phyloP scores from a whole-genome alignment of 495 filamentous ascomycete species.

The Penicillium turbatum region DNA sequence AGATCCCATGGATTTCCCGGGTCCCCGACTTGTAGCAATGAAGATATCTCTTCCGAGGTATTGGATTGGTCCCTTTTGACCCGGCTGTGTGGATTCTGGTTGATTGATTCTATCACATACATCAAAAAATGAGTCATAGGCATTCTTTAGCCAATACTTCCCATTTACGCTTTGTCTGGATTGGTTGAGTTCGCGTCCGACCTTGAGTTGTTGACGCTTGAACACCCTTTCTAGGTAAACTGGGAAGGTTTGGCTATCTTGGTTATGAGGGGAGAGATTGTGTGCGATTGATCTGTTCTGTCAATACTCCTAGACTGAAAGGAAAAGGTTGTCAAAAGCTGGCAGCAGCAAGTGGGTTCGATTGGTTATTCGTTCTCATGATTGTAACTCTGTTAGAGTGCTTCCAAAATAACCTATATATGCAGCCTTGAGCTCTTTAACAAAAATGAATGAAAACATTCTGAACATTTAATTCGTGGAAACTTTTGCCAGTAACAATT shows the following conservation, averaged over 20 bases:
- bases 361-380: conserved; percentile 9
- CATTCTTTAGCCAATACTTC: not conserved
- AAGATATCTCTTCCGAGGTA: conserved; percentile 29
- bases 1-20: conserved; percentile 31
- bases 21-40: conserved; percentile 49
- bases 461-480: not conserved
- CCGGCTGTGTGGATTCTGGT: conserved; percentile 38
- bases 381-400: conserved; percentile 4
- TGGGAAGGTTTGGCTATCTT: not conserved
- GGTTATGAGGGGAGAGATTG: not conserved
- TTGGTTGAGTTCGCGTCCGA: conserved; percentile 41
- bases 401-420: conserved; percentile 4
- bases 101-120: conserved; percentile 17
- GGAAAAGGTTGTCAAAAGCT: not conserved
- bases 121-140: conserved; percentile 23
- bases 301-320: not conserved
- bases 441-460: not conserved
- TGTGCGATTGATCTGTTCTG: conserved; percentile 7
- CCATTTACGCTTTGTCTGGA: not conserved
- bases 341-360: conserved; percentile 3
- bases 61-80: conserved; percentile 44
- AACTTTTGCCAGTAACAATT: not conserved
- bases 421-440: conserved; percentile 7
- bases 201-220: conserved; percentile 34
- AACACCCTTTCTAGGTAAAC: conserved; percentile 29